A percentile compares a stretch with the other conserved stretches of the same genome.
phyloP scores from a whole-genome alignment of 495 filamentous ascomycete species.

The Polyplosphaeria fusca region DNA sequence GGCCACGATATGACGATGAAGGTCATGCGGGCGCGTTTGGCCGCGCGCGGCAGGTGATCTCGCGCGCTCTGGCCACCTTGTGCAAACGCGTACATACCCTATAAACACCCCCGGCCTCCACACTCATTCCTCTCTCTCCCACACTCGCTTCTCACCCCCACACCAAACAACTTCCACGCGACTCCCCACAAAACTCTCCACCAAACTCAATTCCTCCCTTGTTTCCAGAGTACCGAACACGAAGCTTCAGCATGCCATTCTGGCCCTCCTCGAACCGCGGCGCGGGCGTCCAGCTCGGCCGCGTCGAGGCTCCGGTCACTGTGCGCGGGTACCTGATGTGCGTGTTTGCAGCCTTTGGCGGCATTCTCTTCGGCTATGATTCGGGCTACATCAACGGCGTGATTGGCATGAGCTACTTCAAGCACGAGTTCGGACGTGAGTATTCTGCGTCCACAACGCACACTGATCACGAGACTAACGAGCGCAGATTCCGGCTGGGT shows the following conservation, averaged over 20 bases:
- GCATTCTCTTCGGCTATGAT: constrained; percentile 46
- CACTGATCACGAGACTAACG: neutral
- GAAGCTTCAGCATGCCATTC: constrained; percentile 4
- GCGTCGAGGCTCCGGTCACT: constrained; percentile 44
- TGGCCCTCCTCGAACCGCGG: constrained; percentile 27
- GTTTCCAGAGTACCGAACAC: neutral
- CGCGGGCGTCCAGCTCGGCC: constrained; percentile 23
- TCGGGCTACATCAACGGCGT: constrained; percentile 45
- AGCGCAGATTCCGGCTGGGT: too few species aligned
- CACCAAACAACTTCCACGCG: neutral
- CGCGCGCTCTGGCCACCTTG: neutral
- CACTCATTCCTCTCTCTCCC: neutral
- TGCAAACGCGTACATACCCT: neutral
- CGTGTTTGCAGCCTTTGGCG: constrained; percentile 45
- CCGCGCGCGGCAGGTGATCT: neutral
- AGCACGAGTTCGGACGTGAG: constrained; percentile 28
- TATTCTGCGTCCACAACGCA: neutral
- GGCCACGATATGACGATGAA: neutral
- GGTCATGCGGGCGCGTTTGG: neutral
- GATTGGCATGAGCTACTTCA: constrained; percentile 34
- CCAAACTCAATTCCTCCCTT: neutral
- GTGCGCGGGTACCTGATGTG: constrained; percentile 42
- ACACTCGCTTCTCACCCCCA: neutral
- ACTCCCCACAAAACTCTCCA: too few species aligned
- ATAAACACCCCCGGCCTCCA: neutral